Percentiles rank a stretch among this genome's conserved stretches.
Conservation (phyloP, 2,329 filamentous ascomycete genomes). For the Ampelomyces quisqualis region DNA sequence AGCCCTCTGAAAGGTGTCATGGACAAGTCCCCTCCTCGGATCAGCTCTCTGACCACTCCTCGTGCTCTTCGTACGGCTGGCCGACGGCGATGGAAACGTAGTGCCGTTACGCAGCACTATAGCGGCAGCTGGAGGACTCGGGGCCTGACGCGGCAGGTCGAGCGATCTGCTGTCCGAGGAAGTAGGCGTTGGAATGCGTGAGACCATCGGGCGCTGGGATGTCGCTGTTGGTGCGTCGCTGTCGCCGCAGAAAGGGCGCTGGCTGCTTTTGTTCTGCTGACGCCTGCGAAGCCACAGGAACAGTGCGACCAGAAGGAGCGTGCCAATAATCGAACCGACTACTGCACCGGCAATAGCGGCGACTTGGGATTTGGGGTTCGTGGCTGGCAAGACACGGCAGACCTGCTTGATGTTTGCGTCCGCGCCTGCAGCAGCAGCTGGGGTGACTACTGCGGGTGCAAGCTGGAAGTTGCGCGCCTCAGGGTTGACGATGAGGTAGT, state of each 20-base stretch:
- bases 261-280: background rate
- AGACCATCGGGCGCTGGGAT: slow-evolving; percentile 6
- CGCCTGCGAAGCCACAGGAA: slow-evolving; percentile 10
- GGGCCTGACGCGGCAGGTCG: slow-evolving; percentile 11
- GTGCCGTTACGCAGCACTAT: slow-evolving; percentile 4
- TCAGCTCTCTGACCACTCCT: slow-evolving; percentile 4
- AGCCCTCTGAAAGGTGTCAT: slow-evolving; percentile 11
- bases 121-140: slow-evolving; percentile 1
- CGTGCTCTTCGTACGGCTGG: slow-evolving; percentile 3
- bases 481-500: slow-evolving; percentile 21
- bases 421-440: slow-evolving; percentile 14
- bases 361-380: slow-evolving; percentile 8
- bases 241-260: slow-evolving; percentile 8
- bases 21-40: slow-evolving; percentile 12
- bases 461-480: slow-evolving; percentile 19
- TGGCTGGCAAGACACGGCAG: slow-evolving; percentile 12
- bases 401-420: slow-evolving; percentile 16
- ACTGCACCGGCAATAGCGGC: slow-evolving; percentile 12
- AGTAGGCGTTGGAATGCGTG: slow-evolving; percentile 1
- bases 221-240: slow-evolving; percentile 6
- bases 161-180: slow-evolving; percentile 11
- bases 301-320: slow-evolving; percentile 10
- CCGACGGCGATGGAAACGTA: slow-evolving; percentile 9
- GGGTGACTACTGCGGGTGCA: slow-evolving; percentile 15
- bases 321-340: slow-evolving; percentile 9